Evolutionary conservation across 179 eudicot genomes (phyloP), one percentile per base, ranked within the genome.

Genomic region (Spergularia azorica): DNA sequence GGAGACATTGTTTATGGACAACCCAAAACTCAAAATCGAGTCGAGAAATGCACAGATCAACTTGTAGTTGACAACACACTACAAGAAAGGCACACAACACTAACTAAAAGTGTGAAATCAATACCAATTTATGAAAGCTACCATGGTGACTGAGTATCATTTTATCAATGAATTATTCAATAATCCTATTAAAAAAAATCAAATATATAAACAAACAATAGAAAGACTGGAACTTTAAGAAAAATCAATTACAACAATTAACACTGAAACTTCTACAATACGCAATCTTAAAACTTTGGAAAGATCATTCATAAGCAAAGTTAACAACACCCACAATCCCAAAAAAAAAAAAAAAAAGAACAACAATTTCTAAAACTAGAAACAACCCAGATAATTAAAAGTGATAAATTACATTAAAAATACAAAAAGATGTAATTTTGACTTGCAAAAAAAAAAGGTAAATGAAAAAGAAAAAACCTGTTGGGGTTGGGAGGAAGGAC

Each of bases 401-500:
- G 13, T 10, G 6, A 21, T 12, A 12, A 51, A 32, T 2, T 21
- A 55, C 15, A 54, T 55, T 7, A 11, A 75, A 15, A 50, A 7
- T 26, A 26, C 10, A 41, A 14, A 2, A 64, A 21, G 39, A 17
- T 41, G 0, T 9, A 18, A 55, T 59, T 14, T 21, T 20, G 4
- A 70, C 62, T n/a, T 36, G 54, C n/a, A 14, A 48, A 66, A 55
- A 1, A 5, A 64, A 5, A 57, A 38, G 4, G 46, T 13, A 39
- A 4, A 0, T 26, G 32, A 0, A 1, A 26, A 26, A 26, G 8
- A 38, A 39, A 55, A 3, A 20, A 91, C 98, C 93, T 93, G 98
- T 38, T 91, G 93, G 61, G 98, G 98, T n/a, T 77, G 73, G 65
- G 92, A 77, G 13, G 88, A 79, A 72, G 57, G 54, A 26, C 85